phyloP scores from a whole-genome alignment of 1,139 yeast species.

The Geotrichum europaeum region DNA sequence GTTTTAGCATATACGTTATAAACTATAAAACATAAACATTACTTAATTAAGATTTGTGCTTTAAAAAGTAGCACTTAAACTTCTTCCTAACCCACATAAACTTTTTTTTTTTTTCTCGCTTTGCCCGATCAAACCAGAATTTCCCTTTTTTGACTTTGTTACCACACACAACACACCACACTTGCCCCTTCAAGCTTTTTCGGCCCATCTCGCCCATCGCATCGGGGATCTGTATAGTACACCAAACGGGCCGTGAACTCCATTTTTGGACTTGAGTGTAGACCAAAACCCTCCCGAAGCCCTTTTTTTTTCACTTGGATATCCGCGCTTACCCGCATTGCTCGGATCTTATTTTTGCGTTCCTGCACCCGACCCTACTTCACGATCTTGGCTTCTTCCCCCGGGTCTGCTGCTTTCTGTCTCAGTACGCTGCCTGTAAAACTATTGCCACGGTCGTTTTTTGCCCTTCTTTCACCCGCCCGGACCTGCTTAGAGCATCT shows the following conservation, averaged over 20 bases:
- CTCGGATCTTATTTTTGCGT: not conserved
- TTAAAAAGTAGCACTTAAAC: not conserved
- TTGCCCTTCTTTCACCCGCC: not conserved
- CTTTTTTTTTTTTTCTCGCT: not conserved
- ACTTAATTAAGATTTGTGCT: not conserved
- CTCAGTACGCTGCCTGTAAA: not conserved
- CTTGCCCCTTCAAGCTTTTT: not conserved
- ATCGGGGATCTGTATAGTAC: not conserved
- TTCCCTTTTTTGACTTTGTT: not conserved
- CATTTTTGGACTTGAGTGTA: not conserved
- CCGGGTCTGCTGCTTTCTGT: not conserved
- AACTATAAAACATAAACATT: not conserved
- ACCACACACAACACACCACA: not conserved
- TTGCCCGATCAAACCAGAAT: not conserved
- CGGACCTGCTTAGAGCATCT: not conserved
- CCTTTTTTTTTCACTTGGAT: not conserved
- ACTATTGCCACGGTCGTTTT: not conserved
- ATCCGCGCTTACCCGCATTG: not conserved
- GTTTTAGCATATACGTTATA: not conserved
- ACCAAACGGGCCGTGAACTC: not conserved
- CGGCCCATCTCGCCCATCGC: not conserved
- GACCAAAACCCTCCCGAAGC: not conserved
- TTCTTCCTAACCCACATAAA: not conserved
- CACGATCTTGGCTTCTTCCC: not conserved
- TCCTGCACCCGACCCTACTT: not conserved